These are phyloP conservation scores for Cnidoscolus chayamansa DNA, from an alignment of 441 rosid genomes.

Conservation along the genomic window DNA sequence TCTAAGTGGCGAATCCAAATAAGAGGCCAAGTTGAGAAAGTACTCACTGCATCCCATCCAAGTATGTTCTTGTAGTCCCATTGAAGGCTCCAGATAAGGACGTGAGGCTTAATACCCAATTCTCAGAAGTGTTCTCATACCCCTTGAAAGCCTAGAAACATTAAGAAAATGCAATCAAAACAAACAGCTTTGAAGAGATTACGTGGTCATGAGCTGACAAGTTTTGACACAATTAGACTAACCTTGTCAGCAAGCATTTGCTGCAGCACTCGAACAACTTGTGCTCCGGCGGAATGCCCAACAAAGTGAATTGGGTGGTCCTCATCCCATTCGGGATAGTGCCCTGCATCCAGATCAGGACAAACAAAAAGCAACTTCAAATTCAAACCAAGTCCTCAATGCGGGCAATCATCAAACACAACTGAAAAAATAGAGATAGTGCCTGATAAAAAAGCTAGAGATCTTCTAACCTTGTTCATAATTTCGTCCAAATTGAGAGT, in stretches of 20 bases:
- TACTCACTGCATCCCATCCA: conserved; percentile 94
- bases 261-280: conserved; percentile 87
- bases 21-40: not conserved
- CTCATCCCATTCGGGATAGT: conserved; percentile 88
- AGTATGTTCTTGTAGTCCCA: conserved; percentile 90
- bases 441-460: not conserved
- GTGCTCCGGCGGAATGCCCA: conserved; percentile 97
- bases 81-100: conserved; percentile 93
- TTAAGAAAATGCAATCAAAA: conserved; percentile 12
- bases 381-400: not conserved
- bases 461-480: conserved; percentile 55
- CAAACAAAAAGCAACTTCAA: conserved; percentile 19
- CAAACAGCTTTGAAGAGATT: not conserved
- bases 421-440: not conserved
- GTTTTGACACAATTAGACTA: conserved; percentile 14
- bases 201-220: not conserved
- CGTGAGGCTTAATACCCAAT: conserved; percentile 88
- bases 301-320: conserved; percentile 92
- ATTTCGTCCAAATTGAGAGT: conserved; percentile 70
- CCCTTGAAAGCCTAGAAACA: conserved; percentile 73
- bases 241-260: conserved; percentile 98
- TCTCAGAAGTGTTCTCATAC: conserved; percentile 68
- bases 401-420: not conserved
- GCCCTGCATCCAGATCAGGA: conserved; percentile 45
- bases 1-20: conserved; percentile 4